phyloP scores from a whole-genome alignment of 768 basidiomycete genomes.

The Leucocoprinus birnbaumii region DNA sequence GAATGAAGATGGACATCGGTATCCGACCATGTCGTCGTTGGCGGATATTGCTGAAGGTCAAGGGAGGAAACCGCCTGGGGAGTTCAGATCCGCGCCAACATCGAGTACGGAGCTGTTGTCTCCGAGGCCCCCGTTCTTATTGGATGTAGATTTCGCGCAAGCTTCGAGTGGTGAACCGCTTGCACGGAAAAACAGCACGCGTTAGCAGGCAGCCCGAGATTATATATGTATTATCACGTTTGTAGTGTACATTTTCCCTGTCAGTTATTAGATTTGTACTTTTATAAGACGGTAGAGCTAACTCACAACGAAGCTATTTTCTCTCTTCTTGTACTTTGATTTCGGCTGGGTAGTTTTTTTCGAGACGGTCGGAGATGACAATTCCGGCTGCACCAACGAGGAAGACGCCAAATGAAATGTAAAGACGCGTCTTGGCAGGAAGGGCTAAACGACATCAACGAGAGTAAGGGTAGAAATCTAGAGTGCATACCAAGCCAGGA shows the following conservation, averaged over 20 bases:
- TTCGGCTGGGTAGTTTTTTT: constrained; percentile 32
- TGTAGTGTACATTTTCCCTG: constrained; percentile 1
- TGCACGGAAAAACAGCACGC: too few relatives aligned
- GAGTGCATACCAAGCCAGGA: constrained; percentile 33
- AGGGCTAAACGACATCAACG: constrained; percentile 34
- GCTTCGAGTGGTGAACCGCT: too few relatives aligned
- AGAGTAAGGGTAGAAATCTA: constrained; percentile 3
- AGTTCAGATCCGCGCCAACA: too few relatives aligned
- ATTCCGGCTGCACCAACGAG: constrained; percentile 45
- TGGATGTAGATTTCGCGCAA: too few relatives aligned
- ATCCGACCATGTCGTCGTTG: constrained; percentile 39
- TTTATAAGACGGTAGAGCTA: neutral
- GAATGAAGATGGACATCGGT: constrained; percentile 44
- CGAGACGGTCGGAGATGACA: constrained; percentile 47
- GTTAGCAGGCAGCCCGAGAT: too few relatives aligned
- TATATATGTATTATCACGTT: neutral
- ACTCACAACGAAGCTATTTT: constrained; percentile 3
- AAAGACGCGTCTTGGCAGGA: constrained; percentile 49
- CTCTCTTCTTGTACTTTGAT: neutral
- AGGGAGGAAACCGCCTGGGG: constrained; percentile 2
- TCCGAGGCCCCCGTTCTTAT: too few relatives aligned
- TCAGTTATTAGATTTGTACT: neutral
- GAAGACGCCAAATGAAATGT: constrained; percentile 46
- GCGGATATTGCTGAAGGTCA: constrained; percentile 32
- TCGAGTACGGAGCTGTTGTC: neutral